Evolutionary conservation across 768 basidiomycete species (phyloP), one percentile per base, ranked within the genome.

Genomic region (Auriscalpium vulgare): DNA sequence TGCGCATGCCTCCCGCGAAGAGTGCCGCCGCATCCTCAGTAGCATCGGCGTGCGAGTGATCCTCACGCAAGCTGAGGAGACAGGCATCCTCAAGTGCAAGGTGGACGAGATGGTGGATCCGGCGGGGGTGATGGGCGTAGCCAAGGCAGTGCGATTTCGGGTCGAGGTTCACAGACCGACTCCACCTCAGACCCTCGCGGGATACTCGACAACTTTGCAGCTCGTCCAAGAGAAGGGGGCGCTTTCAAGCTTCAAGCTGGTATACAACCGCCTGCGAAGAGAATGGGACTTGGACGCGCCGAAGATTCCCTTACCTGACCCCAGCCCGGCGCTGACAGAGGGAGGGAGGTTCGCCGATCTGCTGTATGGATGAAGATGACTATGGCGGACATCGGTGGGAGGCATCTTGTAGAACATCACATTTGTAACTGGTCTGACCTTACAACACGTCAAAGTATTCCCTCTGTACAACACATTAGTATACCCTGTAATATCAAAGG

Each of bases 221-320:
- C 66, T 95, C 51, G 76, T 89, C 13, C 85, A 90, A 61, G 94
- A 97, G 74, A 93, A 85, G 68, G 95, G 95, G 4, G 86, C 93
- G 16, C 74, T 83, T 45, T 89, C 90, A 21, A 85, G 80, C 34
- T 91, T 97, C 74, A 88, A 84, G 69, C 77, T 81, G 51, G 74
- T 92, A 34, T 89, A 81, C 67, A 80, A 76, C 57, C 76, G 82
- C 44, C 67, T 97, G 55, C 75, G 78, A 58, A 72, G 76, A 35
- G 78, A 82, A 19, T 97, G 92, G 94, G 80, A 81, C 50, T 65
- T 88, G 64, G 84, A 85, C 55, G 65, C 68, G 23, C 65, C 72
- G 10, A 49, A 38, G 51, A 56, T 62, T 21, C 61, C 59, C 9
- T 37, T 36, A 62, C 60, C 35, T 47, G 49, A 60, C 8, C 65